A percentile compares a stretch with the other conserved stretches of the same genome.
Evolutionary conservation across 208 protist species (phyloP).

Genomic region (Phytomonas sp.): DNA sequence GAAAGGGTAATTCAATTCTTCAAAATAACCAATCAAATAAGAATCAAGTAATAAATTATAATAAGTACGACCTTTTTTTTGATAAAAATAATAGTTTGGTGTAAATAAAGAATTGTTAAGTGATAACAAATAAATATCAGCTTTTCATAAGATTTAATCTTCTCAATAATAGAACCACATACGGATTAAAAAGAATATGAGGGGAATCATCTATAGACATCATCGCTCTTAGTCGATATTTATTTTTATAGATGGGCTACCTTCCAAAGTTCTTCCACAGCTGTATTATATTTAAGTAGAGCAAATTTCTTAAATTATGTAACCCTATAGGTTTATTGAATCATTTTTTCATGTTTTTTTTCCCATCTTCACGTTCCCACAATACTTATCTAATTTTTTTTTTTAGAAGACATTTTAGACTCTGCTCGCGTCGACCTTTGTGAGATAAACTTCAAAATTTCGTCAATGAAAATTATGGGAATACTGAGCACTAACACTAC

Average conservation of each 20-base stretch:
- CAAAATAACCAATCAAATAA: conserved; percentile 12
- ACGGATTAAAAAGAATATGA: background rate
- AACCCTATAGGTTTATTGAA: background rate
- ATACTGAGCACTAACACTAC: conserved; percentile 80
- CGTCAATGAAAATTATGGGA: conserved; percentile 93
- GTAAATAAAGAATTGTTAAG: conserved; percentile 2
- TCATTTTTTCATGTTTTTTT: background rate
- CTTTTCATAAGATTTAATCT: background rate
- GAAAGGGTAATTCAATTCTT: conserved; percentile 2
- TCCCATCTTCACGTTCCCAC: background rate
- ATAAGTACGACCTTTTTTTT: conserved; percentile 3
- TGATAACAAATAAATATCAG: background rate
- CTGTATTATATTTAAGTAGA: background rate
- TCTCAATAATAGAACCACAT: conserved; percentile 7
- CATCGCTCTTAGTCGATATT: conserved; percentile 5
- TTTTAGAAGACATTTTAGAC: background rate
- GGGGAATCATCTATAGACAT: background rate
- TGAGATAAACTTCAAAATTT: conserved; percentile 82
- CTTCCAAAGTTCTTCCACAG: background rate
- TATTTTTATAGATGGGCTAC: background rate
- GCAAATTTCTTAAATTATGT: background rate
- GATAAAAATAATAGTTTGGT: conserved; percentile 4
- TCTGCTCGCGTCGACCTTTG: background rate
- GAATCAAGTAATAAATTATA: conserved; percentile 2
- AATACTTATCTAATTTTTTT: background rate